Evolutionary conservation across 805 yeast genomes (phyloP), one percentile per base, ranked within the genome.

Genomic region (Wickerhamomyces mucosus): DNA sequence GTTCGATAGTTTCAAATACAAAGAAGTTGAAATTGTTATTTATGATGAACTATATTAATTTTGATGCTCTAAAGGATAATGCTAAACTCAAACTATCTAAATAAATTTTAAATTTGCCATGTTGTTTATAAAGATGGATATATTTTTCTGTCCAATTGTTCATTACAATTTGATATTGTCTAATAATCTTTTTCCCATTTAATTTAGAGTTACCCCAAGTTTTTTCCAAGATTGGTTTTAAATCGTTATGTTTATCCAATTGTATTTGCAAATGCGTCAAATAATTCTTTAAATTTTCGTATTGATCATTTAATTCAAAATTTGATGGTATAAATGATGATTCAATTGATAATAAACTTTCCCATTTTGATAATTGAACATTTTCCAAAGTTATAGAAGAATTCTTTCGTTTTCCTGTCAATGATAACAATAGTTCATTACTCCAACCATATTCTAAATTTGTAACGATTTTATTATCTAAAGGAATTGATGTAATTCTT

Each of bases 401-500:
- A n/a, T n/a, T n/a, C n/a, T n/a, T n/a, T n/a, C n/a, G n/a, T n/a
- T n/a, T n/a, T 8, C 49, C 51, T 7, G 51, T 39, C 32, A 44
- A 40, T 19, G 24, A 21, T 2, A 32, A 31, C 5, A 58, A 26
- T 1, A 55, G 15, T 4, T 31, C 34, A 5, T 39, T 32, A 29
- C 64, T 55, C 95, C 95, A 85, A 3, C 95, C 95, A 50, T 74
- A 85, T 50, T 86, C 94, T 36, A 77, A 69, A 33, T 63, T 69
- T 6, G 89, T 76, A 3, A 85, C 75, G 20, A 82, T 65, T 39
- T 79, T 75, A 34, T 75, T 78, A 45, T 77, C 81, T 0, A 75
- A 38, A 4, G 95, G 95, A 15, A 83, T 77, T 12, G 86, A 78
- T 6, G 94, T 78, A 22, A 81, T 69, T 41, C 92, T 69, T 2